These are phyloP conservation scores for Bidens hawaiensis DNA, from an alignment of 140 eudicot species.

Conservation along the genomic window DNA sequence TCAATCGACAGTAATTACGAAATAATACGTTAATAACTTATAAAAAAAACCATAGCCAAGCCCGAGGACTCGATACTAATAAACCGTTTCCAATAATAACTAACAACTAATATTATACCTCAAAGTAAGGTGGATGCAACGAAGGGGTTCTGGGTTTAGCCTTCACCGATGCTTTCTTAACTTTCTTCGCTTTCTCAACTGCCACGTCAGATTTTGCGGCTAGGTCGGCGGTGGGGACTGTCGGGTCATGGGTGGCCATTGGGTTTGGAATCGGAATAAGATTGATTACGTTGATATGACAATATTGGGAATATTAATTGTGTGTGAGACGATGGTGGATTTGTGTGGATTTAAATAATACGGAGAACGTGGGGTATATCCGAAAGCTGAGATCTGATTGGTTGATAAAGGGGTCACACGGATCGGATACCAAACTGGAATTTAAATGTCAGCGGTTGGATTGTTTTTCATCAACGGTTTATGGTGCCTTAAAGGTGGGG, in stretches of 20 bases:
- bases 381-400: slow-evolving; percentile 44
- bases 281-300: too few species aligned
- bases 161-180: slow-evolving; percentile 53
- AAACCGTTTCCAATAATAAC: background rate
- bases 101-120: too few species aligned
- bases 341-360: slow-evolving; percentile 53
- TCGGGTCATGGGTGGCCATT: slow-evolving; percentile 54
- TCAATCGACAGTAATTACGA: too few species aligned
- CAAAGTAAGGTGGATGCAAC: slow-evolving; percentile 75
- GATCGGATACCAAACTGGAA: slow-evolving; percentile 34
- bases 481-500: background rate
- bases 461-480: slow-evolving; percentile 44
- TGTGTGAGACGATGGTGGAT: slow-evolving; percentile 20
- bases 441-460: slow-evolving; percentile 60
- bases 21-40: too few species aligned
- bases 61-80: background rate
- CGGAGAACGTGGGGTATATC: slow-evolving; percentile 18
- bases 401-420: slow-evolving; percentile 46
- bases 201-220: slow-evolving; percentile 17
- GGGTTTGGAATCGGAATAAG: slow-evolving; percentile 7
- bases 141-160: slow-evolving; percentile 45
- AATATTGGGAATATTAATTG: too few species aligned
- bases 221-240: slow-evolving; percentile 22
- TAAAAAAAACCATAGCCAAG: too few species aligned
- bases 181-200: slow-evolving; percentile 30